Percentiles rank a stretch among this genome's conserved stretches.
Conservation (phyloP, 805 yeast species). For the Teunomyces kruisii region DNA sequence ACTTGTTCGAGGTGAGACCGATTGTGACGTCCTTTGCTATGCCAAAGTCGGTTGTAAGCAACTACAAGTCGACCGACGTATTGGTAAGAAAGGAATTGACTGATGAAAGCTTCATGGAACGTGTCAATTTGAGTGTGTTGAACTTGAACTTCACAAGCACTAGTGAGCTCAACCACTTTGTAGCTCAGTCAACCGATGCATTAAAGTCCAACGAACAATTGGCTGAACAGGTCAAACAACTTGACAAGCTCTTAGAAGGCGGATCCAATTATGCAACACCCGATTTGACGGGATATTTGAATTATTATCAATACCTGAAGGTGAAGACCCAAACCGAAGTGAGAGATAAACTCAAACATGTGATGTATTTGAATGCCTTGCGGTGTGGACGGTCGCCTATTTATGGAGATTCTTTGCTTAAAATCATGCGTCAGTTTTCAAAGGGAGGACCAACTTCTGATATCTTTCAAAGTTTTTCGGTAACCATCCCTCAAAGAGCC, state of each 20-base stretch:
- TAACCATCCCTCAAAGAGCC: slow-evolving; percentile 26
- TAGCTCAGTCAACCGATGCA: slow-evolving; percentile 40
- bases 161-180: slow-evolving; percentile 47
- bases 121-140: slow-evolving; percentile 53
- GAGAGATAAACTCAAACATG: slow-evolving; percentile 54
- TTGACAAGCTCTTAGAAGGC: slow-evolving; percentile 37
- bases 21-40: slow-evolving; percentile 86
- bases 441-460: slow-evolving; percentile 12
- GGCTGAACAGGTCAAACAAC: slow-evolving; percentile 39
- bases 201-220: slow-evolving; percentile 51
- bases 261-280: slow-evolving; percentile 21
- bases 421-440: slow-evolving; percentile 31
- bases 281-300: slow-evolving; percentile 40
- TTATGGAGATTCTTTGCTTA: slow-evolving; percentile 60
- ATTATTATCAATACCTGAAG: slow-evolving; percentile 59
- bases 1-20: slow-evolving; percentile 93
- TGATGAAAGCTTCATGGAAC: slow-evolving; percentile 12
- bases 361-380: slow-evolving; percentile 60
- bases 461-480: slow-evolving; percentile 19
- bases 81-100: slow-evolving; percentile 19
- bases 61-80: slow-evolving; percentile 37
- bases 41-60: slow-evolving; percentile 58
- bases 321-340: slow-evolving; percentile 52
- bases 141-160: slow-evolving; percentile 57
- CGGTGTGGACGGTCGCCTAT: slow-evolving; percentile 68